phyloP scores from a whole-genome alignment of 2,329 filamentous ascomycete species.

The Seiridium cupressi region DNA sequence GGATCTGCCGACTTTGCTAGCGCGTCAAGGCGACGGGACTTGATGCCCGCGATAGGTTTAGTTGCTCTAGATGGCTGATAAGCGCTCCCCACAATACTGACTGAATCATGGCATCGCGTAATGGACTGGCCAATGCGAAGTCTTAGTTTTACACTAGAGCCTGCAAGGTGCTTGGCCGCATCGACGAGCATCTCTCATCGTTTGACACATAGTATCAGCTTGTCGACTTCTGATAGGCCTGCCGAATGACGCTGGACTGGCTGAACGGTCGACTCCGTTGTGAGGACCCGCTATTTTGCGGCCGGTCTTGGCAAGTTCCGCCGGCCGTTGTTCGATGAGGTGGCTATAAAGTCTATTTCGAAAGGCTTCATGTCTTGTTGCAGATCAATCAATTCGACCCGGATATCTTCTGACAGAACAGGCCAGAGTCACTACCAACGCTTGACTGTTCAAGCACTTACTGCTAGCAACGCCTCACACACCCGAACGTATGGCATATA shows the following conservation, averaged over 20 bases:
- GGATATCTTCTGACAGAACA: neutral
- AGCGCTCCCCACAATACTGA: neutral
- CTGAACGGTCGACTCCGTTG: no score
- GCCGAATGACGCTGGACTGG: no score
- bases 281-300: neutral
- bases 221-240: no score
- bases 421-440: neutral
- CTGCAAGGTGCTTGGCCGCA: neutral
- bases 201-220: no score
- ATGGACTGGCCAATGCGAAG: neutral
- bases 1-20: neutral
- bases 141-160: neutral
- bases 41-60: neutral
- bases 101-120: neutral
- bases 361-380: neutral
- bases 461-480: neutral
- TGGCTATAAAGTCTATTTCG: slow-evolving; percentile 2
- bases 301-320: neutral
- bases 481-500: slow-evolving; percentile 10
- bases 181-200: no score
- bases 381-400: neutral
- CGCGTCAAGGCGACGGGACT: neutral
- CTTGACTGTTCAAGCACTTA: neutral
- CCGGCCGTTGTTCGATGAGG: neutral
- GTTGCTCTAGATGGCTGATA: neutral